Conservation (phyloP, 2,329 filamentous ascomycete genomes). For the Xylariaceae sp. region DNA sequence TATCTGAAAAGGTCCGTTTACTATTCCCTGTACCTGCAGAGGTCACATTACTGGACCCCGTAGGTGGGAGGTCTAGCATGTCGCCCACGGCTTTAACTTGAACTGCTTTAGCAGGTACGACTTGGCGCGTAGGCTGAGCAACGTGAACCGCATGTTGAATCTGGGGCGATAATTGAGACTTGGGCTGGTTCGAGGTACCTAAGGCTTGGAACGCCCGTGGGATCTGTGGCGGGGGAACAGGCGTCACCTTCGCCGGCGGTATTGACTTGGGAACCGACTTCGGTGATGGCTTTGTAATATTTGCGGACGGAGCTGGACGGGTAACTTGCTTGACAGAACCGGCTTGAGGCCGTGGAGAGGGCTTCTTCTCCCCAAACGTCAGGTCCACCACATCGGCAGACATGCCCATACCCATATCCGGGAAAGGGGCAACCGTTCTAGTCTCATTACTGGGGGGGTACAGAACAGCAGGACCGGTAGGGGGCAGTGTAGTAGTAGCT, state of each 20-base stretch:
- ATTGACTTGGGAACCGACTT: slow-evolving; percentile 25
- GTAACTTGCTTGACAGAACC: slow-evolving; percentile 20
- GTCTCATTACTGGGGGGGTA: slow-evolving; percentile 36
- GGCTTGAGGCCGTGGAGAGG: slow-evolving; percentile 27
- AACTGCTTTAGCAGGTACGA: slow-evolving; percentile 21
- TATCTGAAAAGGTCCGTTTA: slow-evolving; percentile 52
- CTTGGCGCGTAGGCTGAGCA: slow-evolving; percentile 17
- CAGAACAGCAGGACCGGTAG: slow-evolving; percentile 12
- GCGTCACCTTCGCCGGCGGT: slow-evolving; percentile 27
- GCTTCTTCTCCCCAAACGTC: slow-evolving; percentile 26
- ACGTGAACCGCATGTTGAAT: slow-evolving; percentile 9
- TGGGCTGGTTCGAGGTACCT: slow-evolving; percentile 22
- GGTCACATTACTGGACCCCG: slow-evolving; percentile 13
- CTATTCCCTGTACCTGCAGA: slow-evolving; percentile 27
- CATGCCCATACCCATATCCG: slow-evolving; percentile 52
- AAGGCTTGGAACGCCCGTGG: slow-evolving; percentile 24
- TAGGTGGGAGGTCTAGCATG: slow-evolving; percentile 18
- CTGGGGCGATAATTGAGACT: slow-evolving; percentile 15
- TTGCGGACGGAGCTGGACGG: slow-evolving; percentile 24
- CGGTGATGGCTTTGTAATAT: slow-evolving; percentile 29
- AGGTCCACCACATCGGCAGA: slow-evolving; percentile 32
- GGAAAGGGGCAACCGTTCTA: slow-evolving; percentile 50
- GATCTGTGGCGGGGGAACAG: slow-evolving; percentile 30
- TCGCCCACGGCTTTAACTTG: slow-evolving; percentile 25
- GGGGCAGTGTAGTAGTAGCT: slow-evolving; percentile 3